phyloP scores from a whole-genome alignment of 2,329 filamentous ascomycete species.

The Myriosclerotinia duriaeana region DNA sequence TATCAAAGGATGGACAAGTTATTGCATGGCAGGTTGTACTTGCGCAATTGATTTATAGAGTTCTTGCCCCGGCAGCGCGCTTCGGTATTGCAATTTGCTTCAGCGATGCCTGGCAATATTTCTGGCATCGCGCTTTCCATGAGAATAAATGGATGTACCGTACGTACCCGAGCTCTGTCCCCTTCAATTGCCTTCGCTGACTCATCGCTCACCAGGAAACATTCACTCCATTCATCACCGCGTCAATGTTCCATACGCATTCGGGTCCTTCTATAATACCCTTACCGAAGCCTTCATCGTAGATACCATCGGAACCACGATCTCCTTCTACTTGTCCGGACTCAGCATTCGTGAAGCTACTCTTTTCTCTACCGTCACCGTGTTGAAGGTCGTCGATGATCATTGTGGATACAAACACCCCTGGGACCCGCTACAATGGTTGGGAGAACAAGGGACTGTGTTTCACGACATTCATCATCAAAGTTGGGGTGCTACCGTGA shows the following conservation, averaged over 20 bases:
- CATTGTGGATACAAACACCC: conserved; percentile 91
- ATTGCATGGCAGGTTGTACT: conserved; percentile 2
- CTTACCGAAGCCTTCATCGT: conserved; percentile 86
- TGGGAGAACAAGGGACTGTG: conserved; percentile 19
- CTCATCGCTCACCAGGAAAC: conserved; percentile 49
- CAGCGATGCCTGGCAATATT: conserved; percentile 95
- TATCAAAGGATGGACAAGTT: conserved; percentile 3
- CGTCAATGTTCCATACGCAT: conserved; percentile 92
- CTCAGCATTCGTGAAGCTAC: conserved; percentile 81
- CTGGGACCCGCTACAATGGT: conserved; percentile 64
- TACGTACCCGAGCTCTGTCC: background rate
- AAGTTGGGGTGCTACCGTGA: conserved; percentile 16
- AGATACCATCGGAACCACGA: conserved; percentile 81
- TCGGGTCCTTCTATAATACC: conserved; percentile 94
- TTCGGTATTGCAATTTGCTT: conserved; percentile 69
- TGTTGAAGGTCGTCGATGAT: conserved; percentile 92
- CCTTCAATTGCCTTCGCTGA: background rate
- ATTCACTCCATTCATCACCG: conserved; percentile 93
- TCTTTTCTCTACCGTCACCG: conserved; percentile 81
- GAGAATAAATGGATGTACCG: conserved; percentile 62
- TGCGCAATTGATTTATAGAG: conserved; percentile 51
- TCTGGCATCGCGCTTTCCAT: conserved; percentile 90
- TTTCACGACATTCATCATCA: conserved; percentile 25
- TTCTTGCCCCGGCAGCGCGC: conserved; percentile 70
- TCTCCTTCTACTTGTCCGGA: conserved; percentile 74